Percentiles rank a stretch among this genome's conserved stretches.
Evolutionary conservation across 345 rosid genomes (phyloP).

Genomic region (Raphanus sativus): DNA sequence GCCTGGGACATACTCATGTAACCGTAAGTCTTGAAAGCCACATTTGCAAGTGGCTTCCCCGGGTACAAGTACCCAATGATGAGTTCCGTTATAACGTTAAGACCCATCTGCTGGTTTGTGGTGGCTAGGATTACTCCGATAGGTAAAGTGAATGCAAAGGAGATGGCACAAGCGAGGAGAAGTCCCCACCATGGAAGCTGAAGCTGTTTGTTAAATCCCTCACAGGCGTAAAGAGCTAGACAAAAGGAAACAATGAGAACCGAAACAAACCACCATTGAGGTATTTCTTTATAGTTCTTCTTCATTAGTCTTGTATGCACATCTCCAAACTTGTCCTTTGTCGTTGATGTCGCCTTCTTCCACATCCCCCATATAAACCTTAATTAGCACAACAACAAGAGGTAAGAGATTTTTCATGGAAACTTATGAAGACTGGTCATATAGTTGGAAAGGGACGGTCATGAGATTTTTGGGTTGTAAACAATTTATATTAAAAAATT

Average conservation of each 20-base stretch:
- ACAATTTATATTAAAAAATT: background rate
- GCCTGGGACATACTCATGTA: constrained; percentile 75
- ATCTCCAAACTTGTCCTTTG: constrained; percentile 50
- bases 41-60: constrained; percentile 81
- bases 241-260: constrained; percentile 56
- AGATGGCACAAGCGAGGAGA: constrained; percentile 69
- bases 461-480: background rate
- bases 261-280: constrained; percentile 71
- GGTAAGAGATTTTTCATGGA: background rate
- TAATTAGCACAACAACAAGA: constrained; percentile 3
- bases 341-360: constrained; percentile 48
- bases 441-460: background rate
- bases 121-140: constrained; percentile 77
- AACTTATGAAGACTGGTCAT: background rate
- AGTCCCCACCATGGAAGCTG: constrained; percentile 91
- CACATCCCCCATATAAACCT: constrained; percentile 54
- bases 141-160: constrained; percentile 77
- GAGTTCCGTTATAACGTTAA: constrained; percentile 76
- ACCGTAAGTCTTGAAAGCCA: constrained; percentile 82
- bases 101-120: constrained; percentile 70
- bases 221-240: constrained; percentile 51
- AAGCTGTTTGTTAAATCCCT: constrained; percentile 64
- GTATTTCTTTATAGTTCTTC: constrained; percentile 72
- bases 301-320: constrained; percentile 76
- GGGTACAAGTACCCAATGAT: constrained; percentile 72